Evolutionary conservation across 371 early-diverging fungal genomes (phyloP), one percentile per base, ranked within the genome.

Genomic region (Mucor indicus): DNA sequence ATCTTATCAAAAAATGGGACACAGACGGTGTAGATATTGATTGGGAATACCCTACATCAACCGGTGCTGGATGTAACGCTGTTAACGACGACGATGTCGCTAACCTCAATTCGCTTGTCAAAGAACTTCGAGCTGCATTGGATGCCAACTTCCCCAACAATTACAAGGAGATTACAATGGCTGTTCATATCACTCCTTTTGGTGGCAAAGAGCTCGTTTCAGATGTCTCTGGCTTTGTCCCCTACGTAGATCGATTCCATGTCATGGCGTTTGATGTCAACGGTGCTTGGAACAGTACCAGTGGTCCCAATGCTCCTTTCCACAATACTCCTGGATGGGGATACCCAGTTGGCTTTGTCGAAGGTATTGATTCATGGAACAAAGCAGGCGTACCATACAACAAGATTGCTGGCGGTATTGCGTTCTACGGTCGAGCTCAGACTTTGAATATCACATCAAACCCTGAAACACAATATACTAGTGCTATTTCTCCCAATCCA

Each of bases 251-350:
- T 52, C 87, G 77, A 48, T 75, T 88, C 51, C 79, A 82, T 45
- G 57, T 87, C 19, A 74, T 84, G 81, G 63, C 75, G 0, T 78
- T 69, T 53, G 79, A 75, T 52, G 64, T 75, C 39, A 75, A 75
- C 21, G 88, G 89, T 36, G 69, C 77, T 1, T 86, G 86, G 85
- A 65, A 75, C 50, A 53, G 63, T 29, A 75, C 75, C 0, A 83
- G 86, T 5, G 72, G 83, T 1, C 81, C 80, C 48, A 85, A 83
- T 55, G 80, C 85, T 10, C 86, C 87, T n/a, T 70, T 89, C 46
- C 67, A 75, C 19, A 63, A 50, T 32, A 52, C 68, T 33, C 67
- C 76, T n/a, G 71, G 77, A 12, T 49, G 33, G 5, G 76, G 72
- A 17, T 64, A 67, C 44, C 55, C 66, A 15, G 57, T 50, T 8